phyloP scores from a whole-genome alignment of 2,329 filamentous ascomycete species.

The Paecilomyces formosus region DNA sequence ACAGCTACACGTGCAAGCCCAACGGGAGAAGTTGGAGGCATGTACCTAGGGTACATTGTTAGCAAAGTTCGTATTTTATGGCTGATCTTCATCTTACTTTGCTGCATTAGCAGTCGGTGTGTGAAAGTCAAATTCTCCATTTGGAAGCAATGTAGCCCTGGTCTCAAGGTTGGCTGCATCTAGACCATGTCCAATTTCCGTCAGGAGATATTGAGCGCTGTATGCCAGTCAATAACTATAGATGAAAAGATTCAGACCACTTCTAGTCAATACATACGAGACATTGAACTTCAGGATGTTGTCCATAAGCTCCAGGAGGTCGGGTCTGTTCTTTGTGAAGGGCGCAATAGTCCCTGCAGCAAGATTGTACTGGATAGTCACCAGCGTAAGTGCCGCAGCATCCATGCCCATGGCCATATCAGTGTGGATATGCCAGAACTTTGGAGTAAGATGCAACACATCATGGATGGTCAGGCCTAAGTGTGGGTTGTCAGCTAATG shows the following conservation, averaged over 20 bases:
- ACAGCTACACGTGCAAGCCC: slow-evolving; percentile 16
- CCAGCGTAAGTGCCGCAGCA: slow-evolving; percentile 66
- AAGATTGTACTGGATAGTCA: slow-evolving; percentile 14
- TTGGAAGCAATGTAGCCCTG: slow-evolving; percentile 23
- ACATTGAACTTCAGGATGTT: slow-evolving; percentile 12
- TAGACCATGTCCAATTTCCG: slow-evolving; percentile 33
- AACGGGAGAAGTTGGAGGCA: slow-evolving; percentile 2
- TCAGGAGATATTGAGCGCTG: slow-evolving; percentile 30
- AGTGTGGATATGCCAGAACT: slow-evolving; percentile 4
- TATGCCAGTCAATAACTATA: background rate
- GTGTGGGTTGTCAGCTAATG: background rate
- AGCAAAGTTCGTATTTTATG: slow-evolving; percentile 6
- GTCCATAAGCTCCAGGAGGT: slow-evolving; percentile 10
- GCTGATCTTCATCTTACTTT: slow-evolving; percentile 20
- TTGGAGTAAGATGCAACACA: slow-evolving; percentile 4
- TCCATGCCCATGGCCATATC: slow-evolving; percentile 70
- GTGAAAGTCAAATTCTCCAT: slow-evolving; percentile 28
- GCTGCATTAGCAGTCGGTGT: slow-evolving; percentile 22
- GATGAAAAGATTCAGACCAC: background rate
- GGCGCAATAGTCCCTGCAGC: slow-evolving; percentile 13
- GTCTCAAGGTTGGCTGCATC: slow-evolving; percentile 34
- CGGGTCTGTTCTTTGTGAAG: slow-evolving; percentile 5
- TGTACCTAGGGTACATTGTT: slow-evolving; percentile 1
- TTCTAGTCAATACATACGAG: slow-evolving; percentile 7
- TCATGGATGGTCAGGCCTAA: slow-evolving; percentile 4